Percentiles rank a stretch among this genome's conserved stretches.
Evolutionary conservation across 75 land plant species (phyloP).

Genomic region (Selaginella tamariscina): DNA sequence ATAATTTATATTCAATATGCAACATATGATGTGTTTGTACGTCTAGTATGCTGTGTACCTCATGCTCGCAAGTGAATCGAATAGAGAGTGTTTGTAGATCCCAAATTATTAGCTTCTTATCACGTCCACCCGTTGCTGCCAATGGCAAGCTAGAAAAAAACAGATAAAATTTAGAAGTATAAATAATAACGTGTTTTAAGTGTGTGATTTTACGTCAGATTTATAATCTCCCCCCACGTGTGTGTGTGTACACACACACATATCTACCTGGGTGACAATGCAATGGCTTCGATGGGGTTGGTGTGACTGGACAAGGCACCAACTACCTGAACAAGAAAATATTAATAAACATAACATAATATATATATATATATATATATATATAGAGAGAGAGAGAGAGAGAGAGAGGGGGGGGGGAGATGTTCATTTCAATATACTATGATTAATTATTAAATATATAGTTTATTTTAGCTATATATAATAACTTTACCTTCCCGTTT

Average conservation of each 20-base stretch:
- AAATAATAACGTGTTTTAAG: background rate
- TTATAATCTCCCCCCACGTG: background rate
- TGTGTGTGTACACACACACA: background rate
- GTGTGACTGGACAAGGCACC: constrained; percentile 41
- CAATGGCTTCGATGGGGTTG: constrained; percentile 48
- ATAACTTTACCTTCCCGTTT: constrained; percentile 53
- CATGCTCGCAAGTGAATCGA: constrained; percentile 62
- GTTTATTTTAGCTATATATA: background rate
- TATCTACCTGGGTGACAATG: background rate
- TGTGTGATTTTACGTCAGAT: no score
- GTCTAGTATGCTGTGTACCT: constrained; percentile 32
- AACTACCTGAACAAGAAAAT: constrained; percentile 37
- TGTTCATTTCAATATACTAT: background rate
- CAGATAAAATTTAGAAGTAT: constrained; percentile 1
- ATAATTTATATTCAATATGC: background rate
- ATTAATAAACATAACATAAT: background rate
- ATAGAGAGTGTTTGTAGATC: constrained; percentile 50
- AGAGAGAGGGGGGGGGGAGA: background rate
- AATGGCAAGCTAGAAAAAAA: constrained; percentile 37
- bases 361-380: background rate
- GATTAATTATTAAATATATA: background rate
- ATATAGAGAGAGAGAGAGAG: background rate
- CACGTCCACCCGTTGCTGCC: constrained; percentile 81
- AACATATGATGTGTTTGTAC: no score
- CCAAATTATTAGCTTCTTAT: constrained; percentile 68